These are phyloP conservation scores for Fimicolochytrium jonesii DNA, from an alignment of 192 early-diverging fungal species.

Conservation along the genomic window DNA sequence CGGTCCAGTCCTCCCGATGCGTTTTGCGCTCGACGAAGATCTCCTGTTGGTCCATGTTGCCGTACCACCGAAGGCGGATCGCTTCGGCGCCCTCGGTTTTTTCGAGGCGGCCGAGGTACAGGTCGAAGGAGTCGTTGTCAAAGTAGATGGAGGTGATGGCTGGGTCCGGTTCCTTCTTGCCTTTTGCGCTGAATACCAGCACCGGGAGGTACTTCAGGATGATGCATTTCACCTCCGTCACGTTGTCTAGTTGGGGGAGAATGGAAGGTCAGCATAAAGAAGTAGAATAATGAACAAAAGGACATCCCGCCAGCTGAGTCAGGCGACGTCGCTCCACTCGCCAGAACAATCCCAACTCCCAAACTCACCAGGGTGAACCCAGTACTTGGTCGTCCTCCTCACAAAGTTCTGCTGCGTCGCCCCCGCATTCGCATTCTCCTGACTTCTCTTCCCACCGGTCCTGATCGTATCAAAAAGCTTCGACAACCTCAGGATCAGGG, in stretches of 20 bases:
- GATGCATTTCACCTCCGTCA: conserved; percentile 87
- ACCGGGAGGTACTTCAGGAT: conserved; percentile 90
- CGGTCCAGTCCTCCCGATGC: conserved; percentile 85
- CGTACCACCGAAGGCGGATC: conserved; percentile 93
- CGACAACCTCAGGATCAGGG: conserved; percentile 73
- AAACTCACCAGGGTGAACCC: conserved; percentile 80
- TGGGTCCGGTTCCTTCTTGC: conserved; percentile 65
- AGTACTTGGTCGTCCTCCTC: conserved; percentile 86
- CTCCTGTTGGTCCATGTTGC: conserved; percentile 72
- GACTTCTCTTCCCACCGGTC: conserved; percentile 34
- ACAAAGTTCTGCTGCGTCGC: conserved; percentile 65
- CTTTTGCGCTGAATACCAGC: conserved; percentile 74
- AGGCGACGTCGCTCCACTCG: not conserved
- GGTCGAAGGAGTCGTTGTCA: conserved; percentile 84
- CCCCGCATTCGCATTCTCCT: conserved; percentile 21
- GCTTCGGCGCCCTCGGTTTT: conserved; percentile 75
- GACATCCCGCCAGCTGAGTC: no score
- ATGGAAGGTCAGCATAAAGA: no score
- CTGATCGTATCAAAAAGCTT: conserved; percentile 45
- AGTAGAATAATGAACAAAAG: no score
- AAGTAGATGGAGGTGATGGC: conserved; percentile 92
- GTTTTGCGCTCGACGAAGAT: conserved; percentile 98
- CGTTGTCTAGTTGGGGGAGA: no score
- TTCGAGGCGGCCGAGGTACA: conserved; percentile 84
- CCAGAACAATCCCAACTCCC: not conserved